Percentiles rank a stretch among this genome's conserved stretches.
These are phyloP conservation scores for Endocalyx cinctus DNA, from an alignment of 2,329 filamentous ascomycete genomes.

Conservation along the genomic window DNA sequence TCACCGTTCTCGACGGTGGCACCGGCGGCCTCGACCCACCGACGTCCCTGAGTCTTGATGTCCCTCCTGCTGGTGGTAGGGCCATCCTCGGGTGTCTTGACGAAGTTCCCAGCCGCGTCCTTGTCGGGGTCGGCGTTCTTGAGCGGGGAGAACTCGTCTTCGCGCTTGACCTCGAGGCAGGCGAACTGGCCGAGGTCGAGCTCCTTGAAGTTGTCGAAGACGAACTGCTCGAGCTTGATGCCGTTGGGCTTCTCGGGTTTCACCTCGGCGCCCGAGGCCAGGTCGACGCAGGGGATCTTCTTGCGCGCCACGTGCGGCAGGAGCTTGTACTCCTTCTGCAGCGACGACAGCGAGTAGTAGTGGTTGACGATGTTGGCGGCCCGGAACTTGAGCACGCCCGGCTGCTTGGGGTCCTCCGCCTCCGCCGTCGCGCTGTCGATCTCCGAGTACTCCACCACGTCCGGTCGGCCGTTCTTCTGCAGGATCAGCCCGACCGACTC, in stretches of 20 bases:
- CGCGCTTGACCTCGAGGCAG: conserved; percentile 90
- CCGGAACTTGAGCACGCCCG: conserved; percentile 84
- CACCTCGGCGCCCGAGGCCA: conserved; percentile 70
- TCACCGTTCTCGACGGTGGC: conserved; percentile 58
- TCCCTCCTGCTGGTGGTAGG: conserved; percentile 88
- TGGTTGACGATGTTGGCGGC: conserved; percentile 99
- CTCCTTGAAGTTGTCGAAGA: conserved; percentile 97
- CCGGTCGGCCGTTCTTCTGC: conserved; percentile 90
- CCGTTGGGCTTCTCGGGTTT: conserved; percentile 92
- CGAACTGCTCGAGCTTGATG: conserved; percentile 98
- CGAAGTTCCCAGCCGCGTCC: too few relatives aligned
- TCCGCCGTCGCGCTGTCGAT: conserved; percentile 87
- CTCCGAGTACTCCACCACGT: conserved; percentile 98
- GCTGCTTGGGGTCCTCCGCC: conserved; percentile 77
- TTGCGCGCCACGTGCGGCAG: conserved; percentile 96
- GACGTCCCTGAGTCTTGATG: conserved; percentile 83
- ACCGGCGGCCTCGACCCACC: conserved; percentile 79
- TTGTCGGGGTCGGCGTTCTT: conserved; percentile 62
- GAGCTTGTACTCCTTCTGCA: conserved; percentile 76
- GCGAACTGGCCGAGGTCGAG: conserved; percentile 84
- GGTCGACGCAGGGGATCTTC: conserved; percentile 89
- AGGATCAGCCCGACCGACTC: conserved; percentile 94
- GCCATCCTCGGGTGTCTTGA: conserved; percentile 69
- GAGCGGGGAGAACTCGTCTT: conserved; percentile 96
- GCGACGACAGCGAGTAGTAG: conserved; percentile 94